Conservation (phyloP, 305 asterid species). For the Solanum hybrid region DNA sequence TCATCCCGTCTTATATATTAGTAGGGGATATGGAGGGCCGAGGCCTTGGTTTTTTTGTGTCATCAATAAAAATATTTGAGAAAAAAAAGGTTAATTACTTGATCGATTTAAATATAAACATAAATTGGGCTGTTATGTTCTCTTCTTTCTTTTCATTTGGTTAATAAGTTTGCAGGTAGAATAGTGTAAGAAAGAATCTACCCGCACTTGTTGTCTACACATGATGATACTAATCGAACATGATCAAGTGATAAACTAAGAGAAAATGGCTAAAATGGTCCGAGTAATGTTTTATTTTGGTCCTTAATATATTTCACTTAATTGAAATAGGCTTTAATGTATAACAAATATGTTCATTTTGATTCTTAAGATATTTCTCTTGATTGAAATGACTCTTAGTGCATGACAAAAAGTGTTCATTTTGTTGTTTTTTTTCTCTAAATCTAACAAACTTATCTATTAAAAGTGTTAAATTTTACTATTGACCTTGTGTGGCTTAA, state of each 20-base stretch:
- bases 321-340: too few species aligned
- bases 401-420: too few species aligned
- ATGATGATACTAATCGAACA: neutral
- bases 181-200: neutral
- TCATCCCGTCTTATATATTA: neutral
- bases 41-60: neutral
- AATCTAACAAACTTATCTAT: neutral
- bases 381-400: too few species aligned
- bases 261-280: too few species aligned
- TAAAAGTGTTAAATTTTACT: neutral
- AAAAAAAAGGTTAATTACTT: neutral
- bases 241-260: neutral
- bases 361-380: too few species aligned
- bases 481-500: neutral
- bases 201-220: neutral
- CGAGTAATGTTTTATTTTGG: too few species aligned
- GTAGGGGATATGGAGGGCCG: neutral
- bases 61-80: neutral
- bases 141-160: neutral
- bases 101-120: neutral
- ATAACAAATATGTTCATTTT: too few species aligned
- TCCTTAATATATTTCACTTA: too few species aligned
- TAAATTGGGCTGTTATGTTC: neutral
- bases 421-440: too few species aligned
- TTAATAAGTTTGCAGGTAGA: neutral